A percentile compares a stretch with the other conserved stretches of the same genome.
phyloP scores from a whole-genome alignment of 2,329 filamentous ascomycete genomes.

The Berkeleyomyces rouxiae region DNA sequence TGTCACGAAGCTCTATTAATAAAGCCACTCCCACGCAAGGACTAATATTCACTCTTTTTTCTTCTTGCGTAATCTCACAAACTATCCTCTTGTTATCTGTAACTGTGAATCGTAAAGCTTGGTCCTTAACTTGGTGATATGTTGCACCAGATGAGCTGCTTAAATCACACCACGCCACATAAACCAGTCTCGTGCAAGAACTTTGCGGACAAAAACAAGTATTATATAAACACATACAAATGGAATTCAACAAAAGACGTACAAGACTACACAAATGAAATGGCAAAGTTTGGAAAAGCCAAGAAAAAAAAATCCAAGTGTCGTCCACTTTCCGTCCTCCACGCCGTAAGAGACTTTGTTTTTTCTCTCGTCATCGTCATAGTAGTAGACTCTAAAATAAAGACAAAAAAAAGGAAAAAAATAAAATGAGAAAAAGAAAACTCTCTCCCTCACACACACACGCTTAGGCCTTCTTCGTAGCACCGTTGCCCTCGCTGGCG shows the following conservation, averaged over 20 bases:
- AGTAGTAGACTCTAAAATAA: neutral
- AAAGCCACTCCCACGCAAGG: no score
- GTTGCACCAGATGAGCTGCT: no score
- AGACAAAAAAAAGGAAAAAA: neutral
- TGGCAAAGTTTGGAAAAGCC: neutral
- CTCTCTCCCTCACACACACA: neutral
- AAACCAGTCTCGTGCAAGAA: no score
- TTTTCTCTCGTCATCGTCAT: neutral
- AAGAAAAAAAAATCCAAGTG: neutral
- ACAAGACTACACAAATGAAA: neutral
- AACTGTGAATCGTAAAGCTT: no score
- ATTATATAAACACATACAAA: neutral
- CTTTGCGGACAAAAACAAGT: neutral
- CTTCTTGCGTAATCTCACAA: no score
- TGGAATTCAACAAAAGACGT: neutral
- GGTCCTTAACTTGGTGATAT: no score
- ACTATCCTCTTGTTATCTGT: no score
- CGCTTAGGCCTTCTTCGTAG: constrained; percentile 23
- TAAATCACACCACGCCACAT: no score
- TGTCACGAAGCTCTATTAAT: no score
- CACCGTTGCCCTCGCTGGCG: constrained; percentile 45
- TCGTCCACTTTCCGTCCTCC: neutral
- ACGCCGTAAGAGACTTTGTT: neutral
- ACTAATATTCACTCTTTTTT: no score
- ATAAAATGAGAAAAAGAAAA: neutral